These are phyloP conservation scores for Cordyceps fumosorosea DNA, from an alignment of 2,329 filamentous ascomycete genomes.

Conservation along the genomic window DNA sequence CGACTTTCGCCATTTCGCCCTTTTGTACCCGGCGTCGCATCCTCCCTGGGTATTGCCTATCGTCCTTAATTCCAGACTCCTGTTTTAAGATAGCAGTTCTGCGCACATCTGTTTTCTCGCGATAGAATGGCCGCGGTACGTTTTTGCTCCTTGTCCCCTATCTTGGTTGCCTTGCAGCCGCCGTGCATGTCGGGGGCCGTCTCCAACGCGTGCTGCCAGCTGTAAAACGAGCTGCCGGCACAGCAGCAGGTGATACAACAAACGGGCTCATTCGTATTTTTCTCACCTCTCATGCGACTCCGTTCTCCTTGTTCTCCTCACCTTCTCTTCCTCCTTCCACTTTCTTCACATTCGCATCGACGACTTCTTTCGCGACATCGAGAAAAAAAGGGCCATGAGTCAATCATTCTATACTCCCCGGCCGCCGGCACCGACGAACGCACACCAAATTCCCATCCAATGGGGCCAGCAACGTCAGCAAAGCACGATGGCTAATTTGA, in stretches of 20 bases:
- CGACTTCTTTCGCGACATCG: neutral
- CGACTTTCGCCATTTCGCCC: slow-evolving; percentile 1
- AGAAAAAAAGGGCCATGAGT: slow-evolving; percentile 2
- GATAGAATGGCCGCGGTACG: slow-evolving; percentile 40
- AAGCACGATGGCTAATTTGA: slow-evolving; percentile 19
- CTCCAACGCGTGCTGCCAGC: slow-evolving; percentile 11
- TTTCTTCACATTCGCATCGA: neutral
- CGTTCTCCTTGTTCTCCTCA: neutral
- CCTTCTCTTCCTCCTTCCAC: neutral
- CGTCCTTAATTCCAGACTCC: slow-evolving; percentile 6
- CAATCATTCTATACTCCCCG: neutral
- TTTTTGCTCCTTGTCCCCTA: slow-evolving; percentile 18
- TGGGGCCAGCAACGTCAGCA: slow-evolving; percentile 3
- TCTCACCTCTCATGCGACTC: slow-evolving; percentile 1
- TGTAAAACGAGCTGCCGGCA: slow-evolving; percentile 7
- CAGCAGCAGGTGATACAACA: slow-evolving; percentile 7
- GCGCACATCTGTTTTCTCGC: slow-evolving; percentile 22
- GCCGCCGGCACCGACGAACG: neutral
- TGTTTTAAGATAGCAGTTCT: slow-evolving; percentile 5
- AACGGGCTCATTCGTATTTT: slow-evolving; percentile 7
- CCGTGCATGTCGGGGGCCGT: slow-evolving; percentile 2
- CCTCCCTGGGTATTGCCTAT: slow-evolving; percentile 9
- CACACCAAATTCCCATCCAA: neutral
- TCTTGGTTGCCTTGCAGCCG: slow-evolving; percentile 13
- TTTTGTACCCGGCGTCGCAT: slow-evolving; percentile 12